Percentiles rank a stretch among this genome's conserved stretches.
Conservation (phyloP, 108 stramenopile genomes). For the Mayamaea pseudoterrestris region DNA sequence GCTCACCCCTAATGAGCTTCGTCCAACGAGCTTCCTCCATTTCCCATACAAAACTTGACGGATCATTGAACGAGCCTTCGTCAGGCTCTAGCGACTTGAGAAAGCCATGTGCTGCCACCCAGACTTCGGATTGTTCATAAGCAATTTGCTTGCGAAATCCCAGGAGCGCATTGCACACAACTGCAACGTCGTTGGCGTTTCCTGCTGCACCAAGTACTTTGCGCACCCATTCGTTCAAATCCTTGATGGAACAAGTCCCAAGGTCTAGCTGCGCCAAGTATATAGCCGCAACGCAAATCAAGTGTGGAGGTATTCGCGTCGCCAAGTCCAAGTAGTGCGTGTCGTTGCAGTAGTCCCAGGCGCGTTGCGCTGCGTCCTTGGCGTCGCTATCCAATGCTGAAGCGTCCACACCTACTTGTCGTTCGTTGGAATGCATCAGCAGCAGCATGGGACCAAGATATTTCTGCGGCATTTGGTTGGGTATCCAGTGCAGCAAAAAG, state of each 20-base stretch:
- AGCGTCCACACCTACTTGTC: not conserved
- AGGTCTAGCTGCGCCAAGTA: slow-evolving; percentile 1
- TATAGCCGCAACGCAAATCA: slow-evolving; percentile 19
- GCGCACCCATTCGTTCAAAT: not conserved
- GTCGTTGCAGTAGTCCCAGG: slow-evolving; percentile 86
- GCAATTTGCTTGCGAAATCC: not conserved
- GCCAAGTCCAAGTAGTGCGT: slow-evolving; percentile 69
- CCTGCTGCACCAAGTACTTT: not conserved
- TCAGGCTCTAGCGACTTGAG: slow-evolving; percentile 27
- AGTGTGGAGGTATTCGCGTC: slow-evolving; percentile 53
- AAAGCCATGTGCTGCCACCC: slow-evolving; percentile 24
- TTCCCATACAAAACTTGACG: slow-evolving; percentile 68
- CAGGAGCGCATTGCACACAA: not conserved
- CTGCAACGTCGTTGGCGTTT: not conserved
- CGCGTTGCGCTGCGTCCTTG: slow-evolving; percentile 35
- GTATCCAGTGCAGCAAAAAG: slow-evolving; percentile 76
- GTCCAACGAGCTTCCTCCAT: no score
- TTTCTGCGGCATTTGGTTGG: slow-evolving; percentile 67
- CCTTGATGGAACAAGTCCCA: not conserved
- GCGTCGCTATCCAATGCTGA: not conserved
- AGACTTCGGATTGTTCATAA: slow-evolving; percentile 3
- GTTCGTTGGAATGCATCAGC: not conserved
- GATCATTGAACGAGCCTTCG: slow-evolving; percentile 58
- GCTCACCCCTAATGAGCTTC: no score
- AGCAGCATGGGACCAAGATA: slow-evolving; percentile 37